Evolutionary conservation across 2,329 filamentous ascomycete genomes (phyloP), one percentile per base, ranked within the genome.

Genomic region (Penicillium concentricum): DNA sequence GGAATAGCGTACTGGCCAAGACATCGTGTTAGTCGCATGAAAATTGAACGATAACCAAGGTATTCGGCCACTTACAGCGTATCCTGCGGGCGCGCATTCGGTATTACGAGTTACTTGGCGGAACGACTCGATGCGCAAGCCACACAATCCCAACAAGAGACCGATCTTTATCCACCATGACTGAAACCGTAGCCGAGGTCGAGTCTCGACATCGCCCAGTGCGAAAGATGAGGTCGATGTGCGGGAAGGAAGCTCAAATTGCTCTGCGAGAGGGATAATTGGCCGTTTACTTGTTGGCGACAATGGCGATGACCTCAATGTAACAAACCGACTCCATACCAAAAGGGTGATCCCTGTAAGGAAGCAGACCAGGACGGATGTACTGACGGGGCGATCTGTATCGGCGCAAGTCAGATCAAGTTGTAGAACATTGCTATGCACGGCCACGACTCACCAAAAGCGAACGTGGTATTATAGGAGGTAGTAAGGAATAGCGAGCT

Each of bases 371-470:
- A 79, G 61, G 37, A 78, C 69, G 18, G 72, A 66, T 7, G 78
- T 74, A 61, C 78, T 78, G 15, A 80, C 61, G 4, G 80, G 79
- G 47, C 76, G 77, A 61, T 81, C 81, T 79, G 55, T 30, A 44
- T 22, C 12, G 35, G 12, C 37, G 41, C 44, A 43, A 28, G 51
- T 67, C 46, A 67, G 65, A 20, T 56, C 18, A 52, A 39, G 54
- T 55, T 44, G 51, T 22, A 35, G 24, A 32, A 30, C 12, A 13
- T 56, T 48, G 46, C 24, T 18, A 32, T n/a, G 24, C 26, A 54
- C 34, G 30, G 30, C 13, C 16, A n/a, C 42, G 42, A 58, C 71
- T 61, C 58, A 76, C 74, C 74, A 61, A 76, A 75, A 56, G 72
- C 74, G 51, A 73, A 74, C 7, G 76, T 75, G 22, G 69, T 68